Evolutionary conservation across 2,329 filamentous ascomycete genomes (phyloP), one percentile per base, ranked within the genome.

Genomic region (Gyromitra esculenta): DNA sequence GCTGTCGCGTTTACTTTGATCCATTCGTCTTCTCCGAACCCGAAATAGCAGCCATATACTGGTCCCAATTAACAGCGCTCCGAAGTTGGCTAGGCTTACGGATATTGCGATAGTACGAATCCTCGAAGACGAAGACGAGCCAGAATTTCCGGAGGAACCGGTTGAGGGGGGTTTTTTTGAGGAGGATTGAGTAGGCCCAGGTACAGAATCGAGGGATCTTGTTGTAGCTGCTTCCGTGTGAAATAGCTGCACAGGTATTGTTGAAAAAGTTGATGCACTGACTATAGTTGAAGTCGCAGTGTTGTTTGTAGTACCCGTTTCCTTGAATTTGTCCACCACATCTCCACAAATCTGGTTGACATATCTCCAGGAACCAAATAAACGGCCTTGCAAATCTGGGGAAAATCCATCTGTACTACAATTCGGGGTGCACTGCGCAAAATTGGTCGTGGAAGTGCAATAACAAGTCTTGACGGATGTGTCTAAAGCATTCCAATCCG

Each of bases 321-420:
- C 31, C n/a, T 60, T 73, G 52, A 67, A 60, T 37, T 60, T 13
- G 18, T 71, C 56, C n/a, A 75, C 70, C 6, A 52, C 65, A 5
- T 62, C 64, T 15, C 25, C 66, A n/a, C 75, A 77, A 8, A 75
- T 41, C 5, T 48, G n/a, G 9, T 74, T 41, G 13, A 77, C 59
- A 60, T 65, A 77, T 64, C 72, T 68, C 75, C 75, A 77, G 4
- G 41, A 18, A 1, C 75, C 75, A 35, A 77, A 59, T 3, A 64
- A 39, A 8, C 75, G 64, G 15, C 64, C 64, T 11, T 68, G 25
- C 1, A 62, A 21, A 50, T 77, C 72, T 3, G 45, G 9, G 2
- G 60, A 8, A 35, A 77, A 74, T 11, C 64, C 75, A 5, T 48
- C 9, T n/a, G 39, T 73, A 2, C 50, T 64, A 60, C 75, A 77